Evolutionary conservation across 495 filamentous ascomycete genomes (phyloP).

Genomic region (Antarctomyces pellizariae): DNA sequence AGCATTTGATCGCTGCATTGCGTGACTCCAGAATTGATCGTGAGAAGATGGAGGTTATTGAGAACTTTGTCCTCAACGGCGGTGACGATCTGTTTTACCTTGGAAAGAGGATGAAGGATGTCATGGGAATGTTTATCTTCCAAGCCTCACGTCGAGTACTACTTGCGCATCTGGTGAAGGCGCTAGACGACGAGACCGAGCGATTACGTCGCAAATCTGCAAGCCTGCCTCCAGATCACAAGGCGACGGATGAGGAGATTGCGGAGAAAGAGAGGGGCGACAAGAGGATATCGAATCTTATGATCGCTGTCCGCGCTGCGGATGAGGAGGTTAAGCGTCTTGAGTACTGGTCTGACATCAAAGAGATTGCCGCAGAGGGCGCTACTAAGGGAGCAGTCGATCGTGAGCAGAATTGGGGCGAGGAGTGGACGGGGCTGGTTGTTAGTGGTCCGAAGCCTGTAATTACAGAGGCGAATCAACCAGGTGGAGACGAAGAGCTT

Average conservation of each 20-base stretch:
- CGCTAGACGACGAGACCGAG: conserved; percentile 28
- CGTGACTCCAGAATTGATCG: conserved; percentile 56
- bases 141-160: conserved; percentile 67
- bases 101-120: conserved; percentile 51
- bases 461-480: conserved; percentile 5
- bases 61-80: conserved; percentile 54
- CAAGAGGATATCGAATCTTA: conserved; percentile 26
- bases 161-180: conserved; percentile 36
- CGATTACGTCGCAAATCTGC: too few species aligned
- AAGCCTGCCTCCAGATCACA: too few species aligned
- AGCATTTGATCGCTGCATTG: conserved; percentile 36
- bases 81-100: conserved; percentile 64
- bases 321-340: conserved; percentile 42
- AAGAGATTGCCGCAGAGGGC: conserved; percentile 31
- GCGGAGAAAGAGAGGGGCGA: conserved; percentile 6
- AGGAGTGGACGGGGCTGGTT: conserved; percentile 10
- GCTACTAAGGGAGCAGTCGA: conserved; percentile 23
- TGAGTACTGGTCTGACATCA: conserved; percentile 58
- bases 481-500: conserved; percentile 6
- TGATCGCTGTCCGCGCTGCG: conserved; percentile 32
- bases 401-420: conserved; percentile 20
- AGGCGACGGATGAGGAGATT: conserved; percentile 9
- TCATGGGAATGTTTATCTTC: conserved; percentile 74
- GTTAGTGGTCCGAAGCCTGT: conserved; percentile 11
- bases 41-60: conserved; percentile 65